A percentile compares a stretch with the other conserved stretches of the same genome.
Evolutionary conservation across 1,284 basidiomycete species (phyloP).

Genomic region (Stygiomarasmius scandens): DNA sequence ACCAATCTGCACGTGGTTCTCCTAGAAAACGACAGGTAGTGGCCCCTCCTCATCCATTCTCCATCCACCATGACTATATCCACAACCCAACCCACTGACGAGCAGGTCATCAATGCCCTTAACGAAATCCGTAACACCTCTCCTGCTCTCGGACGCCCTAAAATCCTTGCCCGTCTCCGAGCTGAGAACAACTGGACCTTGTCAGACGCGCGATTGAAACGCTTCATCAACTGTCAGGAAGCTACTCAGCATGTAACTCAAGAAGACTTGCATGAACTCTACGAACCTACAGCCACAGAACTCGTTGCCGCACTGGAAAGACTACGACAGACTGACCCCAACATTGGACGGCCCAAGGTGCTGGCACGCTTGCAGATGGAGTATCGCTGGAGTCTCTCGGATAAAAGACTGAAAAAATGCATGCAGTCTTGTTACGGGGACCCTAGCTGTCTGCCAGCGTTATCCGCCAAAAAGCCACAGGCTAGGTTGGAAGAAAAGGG

Average conservation of each 20-base stretch:
- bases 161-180: not conserved
- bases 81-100: not conserved
- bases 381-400: not conserved
- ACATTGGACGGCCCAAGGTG: not conserved
- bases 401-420: not conserved
- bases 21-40: not conserved
- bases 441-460: not conserved
- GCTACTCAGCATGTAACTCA: not conserved
- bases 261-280: too few relatives aligned
- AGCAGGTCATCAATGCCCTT: not conserved
- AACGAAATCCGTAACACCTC: not conserved
- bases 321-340: not conserved
- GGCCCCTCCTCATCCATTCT: not conserved
- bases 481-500: not conserved
- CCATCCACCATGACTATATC: not conserved
- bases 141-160: not conserved
- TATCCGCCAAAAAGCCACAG: not conserved
- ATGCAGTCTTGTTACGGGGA: not conserved
- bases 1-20: too few relatives aligned
- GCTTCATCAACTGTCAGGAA: not conserved
- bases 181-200: conserved; percentile 1
- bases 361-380: not conserved
- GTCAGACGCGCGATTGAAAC: not conserved
- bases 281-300: not conserved
- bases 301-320: not conserved